phyloP scores from a whole-genome alignment of 805 yeast species.

The Zygotorulaspora sp. region DNA sequence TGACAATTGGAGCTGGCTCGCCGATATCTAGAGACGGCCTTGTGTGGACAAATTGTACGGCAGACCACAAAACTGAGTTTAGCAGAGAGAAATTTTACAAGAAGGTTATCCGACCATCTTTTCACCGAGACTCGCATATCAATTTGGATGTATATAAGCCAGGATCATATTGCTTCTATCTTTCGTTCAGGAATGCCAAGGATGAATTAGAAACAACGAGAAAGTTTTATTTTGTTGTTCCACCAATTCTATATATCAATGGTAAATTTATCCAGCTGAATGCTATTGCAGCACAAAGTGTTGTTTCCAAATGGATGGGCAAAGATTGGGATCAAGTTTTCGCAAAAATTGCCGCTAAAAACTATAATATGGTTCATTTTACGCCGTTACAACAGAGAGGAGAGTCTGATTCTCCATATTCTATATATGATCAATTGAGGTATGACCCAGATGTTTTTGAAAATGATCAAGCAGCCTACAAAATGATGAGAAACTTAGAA shows the following conservation, averaged over 20 bases:
- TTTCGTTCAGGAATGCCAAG: constrained; percentile 46
- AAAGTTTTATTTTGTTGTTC: constrained; percentile 69
- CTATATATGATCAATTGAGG: constrained; percentile 76
- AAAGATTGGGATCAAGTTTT: constrained; percentile 68
- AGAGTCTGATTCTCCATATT: constrained; percentile 86
- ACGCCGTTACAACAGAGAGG: constrained; percentile 92
- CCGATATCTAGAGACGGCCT: constrained; percentile 65
- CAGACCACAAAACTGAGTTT: constrained; percentile 40
- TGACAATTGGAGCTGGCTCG: constrained; percentile 72
- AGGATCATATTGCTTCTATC: constrained; percentile 75
- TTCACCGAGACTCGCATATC: constrained; percentile 59
- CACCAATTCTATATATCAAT: constrained; percentile 63
- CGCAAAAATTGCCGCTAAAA: constrained; percentile 57
- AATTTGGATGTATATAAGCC: constrained; percentile 61
- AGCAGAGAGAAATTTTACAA: constrained; percentile 54
- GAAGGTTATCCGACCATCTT: constrained; percentile 48
- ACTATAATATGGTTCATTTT: constrained; percentile 94
- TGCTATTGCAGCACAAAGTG: constrained; percentile 74
- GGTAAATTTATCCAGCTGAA: constrained; percentile 63
- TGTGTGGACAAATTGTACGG: constrained; percentile 71
- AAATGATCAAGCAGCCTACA: constrained; percentile 49
- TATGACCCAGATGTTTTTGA: constrained; percentile 68
- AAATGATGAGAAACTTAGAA: constrained; percentile 48
- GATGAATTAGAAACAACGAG: constrained; percentile 47
- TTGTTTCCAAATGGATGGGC: constrained; percentile 92